These are phyloP conservation scores for Pseudohalonectria lignicola DNA, from an alignment of 2,329 filamentous ascomycete species.

Conservation along the genomic window DNA sequence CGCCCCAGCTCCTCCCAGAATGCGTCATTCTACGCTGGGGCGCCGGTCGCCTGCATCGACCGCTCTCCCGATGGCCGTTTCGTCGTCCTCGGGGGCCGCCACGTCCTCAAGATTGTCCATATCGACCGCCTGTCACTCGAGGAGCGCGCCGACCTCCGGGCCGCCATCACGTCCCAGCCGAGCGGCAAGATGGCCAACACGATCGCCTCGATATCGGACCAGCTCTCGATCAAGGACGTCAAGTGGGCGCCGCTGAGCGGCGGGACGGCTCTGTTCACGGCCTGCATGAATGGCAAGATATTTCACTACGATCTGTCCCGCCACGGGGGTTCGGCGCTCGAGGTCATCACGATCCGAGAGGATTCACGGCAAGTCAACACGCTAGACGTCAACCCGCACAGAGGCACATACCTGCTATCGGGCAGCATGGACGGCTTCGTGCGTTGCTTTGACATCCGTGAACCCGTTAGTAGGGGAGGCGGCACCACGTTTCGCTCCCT, in stretches of 20 bases:
- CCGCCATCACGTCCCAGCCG: slow-evolving; percentile 38
- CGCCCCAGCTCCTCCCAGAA: slow-evolving; percentile 46
- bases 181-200: slow-evolving; percentile 15
- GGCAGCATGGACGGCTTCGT: slow-evolving; percentile 55
- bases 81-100: slow-evolving; percentile 46
- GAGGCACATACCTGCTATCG: slow-evolving; percentile 44
- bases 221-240: slow-evolving; percentile 53
- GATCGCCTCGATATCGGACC: slow-evolving; percentile 33
- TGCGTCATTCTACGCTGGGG: slow-evolving; percentile 36
- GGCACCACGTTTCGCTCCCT: slow-evolving; percentile 29
- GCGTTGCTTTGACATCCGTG: slow-evolving; percentile 48
- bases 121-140: slow-evolving; percentile 41
- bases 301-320: slow-evolving; percentile 49
- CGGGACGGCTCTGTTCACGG: slow-evolving; percentile 45
- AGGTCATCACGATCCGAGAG: slow-evolving; percentile 47
- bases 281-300: slow-evolving; percentile 53
- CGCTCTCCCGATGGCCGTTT: slow-evolving; percentile 43
- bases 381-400: slow-evolving; percentile 51
- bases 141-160: slow-evolving; percentile 47
- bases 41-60: slow-evolving; percentile 47
- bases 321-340: slow-evolving; percentile 31
- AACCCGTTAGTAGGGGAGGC: slow-evolving; percentile 32
- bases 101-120: slow-evolving; percentile 49
- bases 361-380: slow-evolving; percentile 54
- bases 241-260: slow-evolving; percentile 39